phyloP scores from a whole-genome alignment of 2,329 filamentous ascomycete genomes.

The Clonostachys rosea region DNA sequence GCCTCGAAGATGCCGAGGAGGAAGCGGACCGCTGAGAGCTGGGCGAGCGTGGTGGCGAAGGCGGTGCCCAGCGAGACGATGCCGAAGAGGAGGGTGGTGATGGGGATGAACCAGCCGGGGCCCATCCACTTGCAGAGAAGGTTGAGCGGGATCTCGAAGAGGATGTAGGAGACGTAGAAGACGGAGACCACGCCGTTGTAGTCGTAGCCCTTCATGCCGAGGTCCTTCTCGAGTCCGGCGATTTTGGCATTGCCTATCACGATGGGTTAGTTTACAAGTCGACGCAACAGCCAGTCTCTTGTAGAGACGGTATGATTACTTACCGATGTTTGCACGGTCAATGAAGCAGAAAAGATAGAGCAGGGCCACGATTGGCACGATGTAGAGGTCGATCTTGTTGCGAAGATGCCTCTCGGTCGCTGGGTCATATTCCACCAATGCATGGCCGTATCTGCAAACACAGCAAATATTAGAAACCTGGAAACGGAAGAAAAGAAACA shows the following conservation, averaged over 20 bases:
- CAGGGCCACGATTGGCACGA: slow-evolving; percentile 59
- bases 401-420: slow-evolving; percentile 51
- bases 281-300: no score
- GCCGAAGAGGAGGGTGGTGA: slow-evolving; percentile 58
- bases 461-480: no score
- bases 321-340: slow-evolving; percentile 63
- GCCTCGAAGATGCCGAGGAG: slow-evolving; percentile 67
- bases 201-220: slow-evolving; percentile 55
- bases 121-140: slow-evolving; percentile 67
- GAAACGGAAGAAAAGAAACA: no score
- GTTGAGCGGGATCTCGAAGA: slow-evolving; percentile 68
- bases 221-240: slow-evolving; percentile 59
- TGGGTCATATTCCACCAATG: slow-evolving; percentile 26
- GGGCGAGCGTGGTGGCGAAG: slow-evolving; percentile 52
- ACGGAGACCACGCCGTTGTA: slow-evolving; percentile 65
- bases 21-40: slow-evolving; percentile 58
- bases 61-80: slow-evolving; percentile 60
- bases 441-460: no score
- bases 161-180: slow-evolving; percentile 70
- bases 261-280: background rate
- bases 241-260: slow-evolving; percentile 60
- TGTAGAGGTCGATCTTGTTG: slow-evolving; percentile 58
- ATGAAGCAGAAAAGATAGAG: slow-evolving; percentile 56
- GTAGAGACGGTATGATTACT: slow-evolving; percentile 4
- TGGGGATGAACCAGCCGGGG: slow-evolving; percentile 67